Conservation (phyloP, 176 grass and related monocot species). For the Juncus inflexus region DNA sequence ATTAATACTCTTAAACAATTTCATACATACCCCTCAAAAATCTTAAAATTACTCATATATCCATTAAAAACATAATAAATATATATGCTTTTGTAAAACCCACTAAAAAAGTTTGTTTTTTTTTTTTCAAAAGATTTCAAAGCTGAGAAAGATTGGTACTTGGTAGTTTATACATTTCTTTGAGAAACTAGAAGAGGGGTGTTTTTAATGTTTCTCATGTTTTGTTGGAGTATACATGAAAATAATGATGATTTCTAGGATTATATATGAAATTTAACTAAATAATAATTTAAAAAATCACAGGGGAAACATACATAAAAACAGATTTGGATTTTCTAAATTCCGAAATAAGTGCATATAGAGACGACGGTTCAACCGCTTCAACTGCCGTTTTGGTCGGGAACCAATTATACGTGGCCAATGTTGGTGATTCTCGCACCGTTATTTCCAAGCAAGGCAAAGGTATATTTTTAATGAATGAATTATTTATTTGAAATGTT, state of each 20-base stretch:
- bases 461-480: slow-evolving; percentile 51
- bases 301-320: slow-evolving; percentile 83
- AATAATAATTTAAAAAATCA: slow-evolving; percentile 25
- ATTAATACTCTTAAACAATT: slow-evolving; percentile 2
- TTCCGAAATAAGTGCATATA: slow-evolving; percentile 57
- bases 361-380: slow-evolving; percentile 93
- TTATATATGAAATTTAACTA: neutral
- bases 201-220: too few species aligned
- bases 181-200: too few species aligned
- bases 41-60: too few species aligned
- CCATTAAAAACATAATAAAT: too few species aligned
- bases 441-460: slow-evolving; percentile 85
- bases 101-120: too few species aligned
- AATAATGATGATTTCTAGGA: too few species aligned
- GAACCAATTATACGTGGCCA: slow-evolving; percentile 84
- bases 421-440: slow-evolving; percentile 89
- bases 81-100: too few species aligned
- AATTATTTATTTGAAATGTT: neutral
- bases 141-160: too few species aligned
- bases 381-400: slow-evolving; percentile 89
- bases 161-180: too few species aligned
- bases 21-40: too few species aligned
- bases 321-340: slow-evolving; percentile 85
- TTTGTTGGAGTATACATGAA: too few species aligned
- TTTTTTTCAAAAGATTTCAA: too few species aligned